These are phyloP conservation scores for Phytophthora crassamura DNA, from an alignment of 352 stramenopile genomes.

Conservation along the genomic window DNA sequence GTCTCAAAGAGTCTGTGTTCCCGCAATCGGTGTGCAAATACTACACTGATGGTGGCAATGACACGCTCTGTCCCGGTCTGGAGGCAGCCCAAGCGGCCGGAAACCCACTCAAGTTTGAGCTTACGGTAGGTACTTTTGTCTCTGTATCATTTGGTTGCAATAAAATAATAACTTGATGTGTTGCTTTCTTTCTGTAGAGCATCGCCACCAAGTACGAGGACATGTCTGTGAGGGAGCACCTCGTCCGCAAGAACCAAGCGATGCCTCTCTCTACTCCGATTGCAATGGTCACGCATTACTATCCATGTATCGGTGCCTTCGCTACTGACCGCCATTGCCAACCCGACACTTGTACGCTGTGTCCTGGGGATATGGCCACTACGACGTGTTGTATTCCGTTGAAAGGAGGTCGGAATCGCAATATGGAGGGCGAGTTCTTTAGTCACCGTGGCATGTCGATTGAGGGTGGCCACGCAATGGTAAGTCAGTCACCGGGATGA, in stretches of 20 bases:
- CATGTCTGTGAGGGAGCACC: constrained; percentile 75
- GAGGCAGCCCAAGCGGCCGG: constrained; percentile 49
- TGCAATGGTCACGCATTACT: constrained; percentile 82
- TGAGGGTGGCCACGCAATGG: constrained; percentile 82
- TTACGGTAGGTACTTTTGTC: constrained; percentile 47
- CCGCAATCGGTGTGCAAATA: constrained; percentile 78
- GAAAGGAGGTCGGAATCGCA: constrained; percentile 71
- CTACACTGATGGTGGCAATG: constrained; percentile 61
- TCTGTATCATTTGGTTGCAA: background rate
- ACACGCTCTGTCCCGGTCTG: constrained; percentile 72
- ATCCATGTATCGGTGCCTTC: constrained; percentile 75
- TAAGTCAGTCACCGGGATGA: constrained; percentile 21
- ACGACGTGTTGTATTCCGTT: constrained; percentile 84
- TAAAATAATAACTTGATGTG: background rate
- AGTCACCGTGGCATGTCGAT: constrained; percentile 83
- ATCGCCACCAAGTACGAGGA: constrained; percentile 87
- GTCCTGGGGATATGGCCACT: constrained; percentile 74
- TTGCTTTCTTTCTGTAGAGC: constrained; percentile 32
- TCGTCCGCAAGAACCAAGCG: constrained; percentile 77
- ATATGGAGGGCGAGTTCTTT: constrained; percentile 89
- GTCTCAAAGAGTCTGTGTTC: constrained; percentile 76
- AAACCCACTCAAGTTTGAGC: constrained; percentile 75
- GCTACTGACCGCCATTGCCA: constrained; percentile 67
- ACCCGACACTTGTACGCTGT: constrained; percentile 69
- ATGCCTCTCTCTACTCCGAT: constrained; percentile 83